These are phyloP conservation scores for Pulicaria dysenterica DNA, from an alignment of 129 eudicot genomes.

Conservation along the genomic window DNA sequence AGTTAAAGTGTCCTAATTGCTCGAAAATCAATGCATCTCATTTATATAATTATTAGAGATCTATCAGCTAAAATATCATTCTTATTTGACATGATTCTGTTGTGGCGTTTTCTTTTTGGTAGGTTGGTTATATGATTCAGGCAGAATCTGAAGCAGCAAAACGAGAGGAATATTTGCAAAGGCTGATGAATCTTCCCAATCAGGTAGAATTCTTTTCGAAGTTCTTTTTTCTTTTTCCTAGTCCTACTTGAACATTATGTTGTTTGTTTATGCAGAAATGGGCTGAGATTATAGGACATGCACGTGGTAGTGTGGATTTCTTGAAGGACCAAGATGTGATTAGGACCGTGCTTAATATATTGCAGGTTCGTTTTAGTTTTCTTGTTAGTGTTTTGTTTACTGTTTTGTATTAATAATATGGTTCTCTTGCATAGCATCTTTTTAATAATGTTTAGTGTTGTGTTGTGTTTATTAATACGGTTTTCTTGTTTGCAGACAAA, in stretches of 20 bases:
- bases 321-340: slow-evolving; percentile 81
- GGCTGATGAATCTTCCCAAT: slow-evolving; percentile 94
- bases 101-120: background rate
- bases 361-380: slow-evolving; percentile 62
- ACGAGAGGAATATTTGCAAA: slow-evolving; percentile 85
- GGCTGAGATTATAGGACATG: slow-evolving; percentile 92
- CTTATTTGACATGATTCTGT: background rate
- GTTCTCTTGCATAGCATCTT: background rate
- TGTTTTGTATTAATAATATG: background rate
- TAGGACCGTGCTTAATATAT: slow-evolving; percentile 86
- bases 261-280: slow-evolving; percentile 75
- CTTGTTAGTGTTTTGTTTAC: background rate
- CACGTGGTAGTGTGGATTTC: slow-evolving; percentile 83
- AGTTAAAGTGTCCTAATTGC: slow-evolving; percentile 32
- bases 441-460: background rate
- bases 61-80: background rate
- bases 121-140: slow-evolving; percentile 97
- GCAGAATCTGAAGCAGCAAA: slow-evolving; percentile 85
- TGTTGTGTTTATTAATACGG: background rate
- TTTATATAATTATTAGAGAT: background rate
- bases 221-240: background rate
- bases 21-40: background rate
- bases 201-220: slow-evolving; percentile 49
- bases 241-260: slow-evolving; percentile 7
- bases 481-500: slow-evolving; percentile 68